Base-by-base conservation (phyloP, 2,329 filamentous ascomycete genomes). In the Hypoxylon sp. region DNA sequence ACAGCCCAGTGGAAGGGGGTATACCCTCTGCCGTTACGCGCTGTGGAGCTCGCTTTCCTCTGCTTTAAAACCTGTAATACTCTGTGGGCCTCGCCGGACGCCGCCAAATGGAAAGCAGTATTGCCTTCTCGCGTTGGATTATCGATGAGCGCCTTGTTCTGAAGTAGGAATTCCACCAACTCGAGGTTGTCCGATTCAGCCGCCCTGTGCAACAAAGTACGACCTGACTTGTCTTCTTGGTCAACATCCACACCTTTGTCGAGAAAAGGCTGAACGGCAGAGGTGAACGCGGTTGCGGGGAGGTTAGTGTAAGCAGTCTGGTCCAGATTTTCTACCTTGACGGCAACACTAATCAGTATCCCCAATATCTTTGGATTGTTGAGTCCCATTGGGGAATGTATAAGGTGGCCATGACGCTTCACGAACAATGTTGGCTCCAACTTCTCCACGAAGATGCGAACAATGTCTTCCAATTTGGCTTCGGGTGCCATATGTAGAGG, bases 101-200 rank as follows among this genome's bases (percentile, higher is more conserved):
- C 44, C 15, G 44, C 44, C 44, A 47, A n/a, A 20, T 47, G 44
- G 6, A 47, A 11, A 26, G 44, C 44, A 26, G 44, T 47, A 47
- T 47, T 47, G 15, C 24, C 44, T 47, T 47, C 44, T 13, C 6
- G 20, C 20, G 44, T 47, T 47, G 20, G 6, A 3, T 24, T 47
- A 5, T 47, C 22, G 13, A 28, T n/a, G 10, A 13, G 4, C 6
- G 44, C 44, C 5, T 22, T 22, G 2, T 26, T 47, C 4, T 47
- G 22, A n/a, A 47, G 44, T 4, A 47, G 44, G 44, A 47, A 47
- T n/a, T 28, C 6, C 15, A 47, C 44, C 7, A 47, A 3, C 6
- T 28, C 44, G 4, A 13, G 20, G 2, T 28, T 22, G 26, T 47
- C 15, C 7, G 28, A 7, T 22, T 15, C 28, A 8, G 44, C 44